Base-by-base conservation (phyloP, 331 rosid genomes). In the Quercus tomentella region DNA sequence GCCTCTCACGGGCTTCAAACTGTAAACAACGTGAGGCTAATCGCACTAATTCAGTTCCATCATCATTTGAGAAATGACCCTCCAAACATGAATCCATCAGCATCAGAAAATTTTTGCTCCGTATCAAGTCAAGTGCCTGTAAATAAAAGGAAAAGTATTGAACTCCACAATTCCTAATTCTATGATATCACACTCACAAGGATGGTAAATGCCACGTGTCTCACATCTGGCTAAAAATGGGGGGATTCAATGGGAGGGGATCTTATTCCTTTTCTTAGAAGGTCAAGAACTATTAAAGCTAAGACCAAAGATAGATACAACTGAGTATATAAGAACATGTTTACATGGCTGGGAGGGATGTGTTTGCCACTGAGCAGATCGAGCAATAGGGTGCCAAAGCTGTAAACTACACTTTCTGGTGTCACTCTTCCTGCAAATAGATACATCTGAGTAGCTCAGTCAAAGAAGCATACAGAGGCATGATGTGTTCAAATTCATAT, bases 311-410 rank as follows among this genome's bases (percentile, higher is more conserved):
- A 80, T 73, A 82, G 61, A 80, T 49, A 26, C 82, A 56, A 86
- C 77, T 70, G 51, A 35, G 55, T 60, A 68, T 23, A 56, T 54
- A 77, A 56, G 75, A 55, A 69, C 63, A 56, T 28, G 70, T 65
- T 55, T 90, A 94, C 98, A 86, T 92, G 98, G 84, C 97, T 92
- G 0, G 97, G 98, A 20, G 98, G 98, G 31, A 94, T 94, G 84
- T 94, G 98, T 83, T 94, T 94, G 82, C 98, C 98, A 77, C 98
- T 94, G 78, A 94, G 86, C 74, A 94, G 97, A 89, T 94, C 98
- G 4, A 94, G 98, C 90, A 92, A 80, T 35, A 94, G 88, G 74
- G 98, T 94, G 54, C 98, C 98, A 73, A 94, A 94, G 88, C 94
- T 94, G 86, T 90, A 92, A 68, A 94, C 84, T 74, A 94, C 97